Conservation (phyloP, 2,329 filamentous ascomycete species). For the Pestalotiopsis sp. region DNA sequence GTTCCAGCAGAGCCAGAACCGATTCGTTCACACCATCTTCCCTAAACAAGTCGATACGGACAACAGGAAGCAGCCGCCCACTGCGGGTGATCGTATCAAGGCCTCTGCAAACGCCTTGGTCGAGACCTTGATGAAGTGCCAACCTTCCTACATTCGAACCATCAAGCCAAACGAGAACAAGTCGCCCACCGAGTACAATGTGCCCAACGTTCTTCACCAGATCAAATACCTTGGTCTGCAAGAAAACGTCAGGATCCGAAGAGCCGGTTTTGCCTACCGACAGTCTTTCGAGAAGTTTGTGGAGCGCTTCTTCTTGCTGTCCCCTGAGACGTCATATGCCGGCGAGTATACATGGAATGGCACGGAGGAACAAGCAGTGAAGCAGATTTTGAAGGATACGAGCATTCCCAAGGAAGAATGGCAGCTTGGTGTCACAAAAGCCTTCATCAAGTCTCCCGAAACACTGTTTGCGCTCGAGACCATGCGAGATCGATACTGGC, state of each 20-base stretch:
- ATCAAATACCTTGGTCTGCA: constrained; percentile 99
- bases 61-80: constrained; percentile 90
- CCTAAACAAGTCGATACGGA: constrained; percentile 93
- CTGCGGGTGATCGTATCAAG: constrained; percentile 95
- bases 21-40: constrained; percentile 86
- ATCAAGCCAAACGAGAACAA: constrained; percentile 99
- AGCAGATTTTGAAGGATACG: constrained; percentile 93
- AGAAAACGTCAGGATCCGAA: constrained; percentile 96
- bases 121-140: constrained; percentile 93
- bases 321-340: constrained; percentile 91
- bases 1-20: constrained; percentile 80
- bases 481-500: constrained; percentile 98
- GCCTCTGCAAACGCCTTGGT: constrained; percentile 93
- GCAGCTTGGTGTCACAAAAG: constrained; percentile 95
- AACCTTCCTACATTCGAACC: constrained; percentile 96
- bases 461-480: constrained; percentile 95
- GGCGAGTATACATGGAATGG: constrained; percentile 97
- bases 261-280: constrained; percentile 94
- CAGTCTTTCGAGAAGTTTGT: constrained; percentile 98
- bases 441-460: constrained; percentile 97
- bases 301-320: constrained; percentile 93
- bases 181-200: constrained; percentile 89
- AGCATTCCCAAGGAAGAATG: constrained; percentile 94
- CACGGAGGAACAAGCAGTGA: constrained; percentile 82
- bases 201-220: constrained; percentile 91